Evolutionary conservation across 371 early-diverging fungal species (phyloP).

Genomic region (Mortierella sp.): DNA sequence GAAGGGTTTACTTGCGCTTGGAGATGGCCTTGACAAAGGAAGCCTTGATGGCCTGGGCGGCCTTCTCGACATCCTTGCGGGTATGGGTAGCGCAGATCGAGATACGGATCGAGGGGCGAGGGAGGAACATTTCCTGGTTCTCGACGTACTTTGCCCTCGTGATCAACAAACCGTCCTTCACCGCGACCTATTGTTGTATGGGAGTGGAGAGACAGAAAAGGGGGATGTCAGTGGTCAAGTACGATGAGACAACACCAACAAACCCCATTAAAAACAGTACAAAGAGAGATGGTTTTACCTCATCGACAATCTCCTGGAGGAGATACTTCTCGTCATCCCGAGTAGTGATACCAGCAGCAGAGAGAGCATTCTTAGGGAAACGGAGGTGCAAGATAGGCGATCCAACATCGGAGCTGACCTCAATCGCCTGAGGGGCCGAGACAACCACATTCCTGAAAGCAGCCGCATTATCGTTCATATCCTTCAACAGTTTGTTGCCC

Average conservation of each 20-base stretch:
- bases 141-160: constrained; percentile 90
- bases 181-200: constrained; percentile 57
- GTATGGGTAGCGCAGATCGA: constrained; percentile 82
- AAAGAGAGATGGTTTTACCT: constrained; percentile 55
- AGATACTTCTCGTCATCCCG: constrained; percentile 76
- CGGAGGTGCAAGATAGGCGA: constrained; percentile 83
- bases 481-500: constrained; percentile 41
- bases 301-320: constrained; percentile 87
- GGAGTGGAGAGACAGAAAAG: background rate
- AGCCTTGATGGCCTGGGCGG: constrained; percentile 74
- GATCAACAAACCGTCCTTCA: constrained; percentile 85
- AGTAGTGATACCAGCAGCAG: constrained; percentile 58
- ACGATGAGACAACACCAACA: background rate
- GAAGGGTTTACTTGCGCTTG: constrained; percentile 52
- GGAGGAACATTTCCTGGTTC: constrained; percentile 84
- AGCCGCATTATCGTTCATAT: constrained; percentile 41
- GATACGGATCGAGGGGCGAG: constrained; percentile 88
- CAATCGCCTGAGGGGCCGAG: constrained; percentile 23
- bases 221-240: background rate
- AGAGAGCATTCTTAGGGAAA: constrained; percentile 64
- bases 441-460: constrained; percentile 45
- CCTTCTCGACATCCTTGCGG: constrained; percentile 88
- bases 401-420: constrained; percentile 62
- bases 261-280: background rate
- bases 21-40: constrained; percentile 68